These are phyloP conservation scores for Citrullus mucosospermus DNA, from an alignment of 306 rosid genomes.

Conservation along the genomic window DNA sequence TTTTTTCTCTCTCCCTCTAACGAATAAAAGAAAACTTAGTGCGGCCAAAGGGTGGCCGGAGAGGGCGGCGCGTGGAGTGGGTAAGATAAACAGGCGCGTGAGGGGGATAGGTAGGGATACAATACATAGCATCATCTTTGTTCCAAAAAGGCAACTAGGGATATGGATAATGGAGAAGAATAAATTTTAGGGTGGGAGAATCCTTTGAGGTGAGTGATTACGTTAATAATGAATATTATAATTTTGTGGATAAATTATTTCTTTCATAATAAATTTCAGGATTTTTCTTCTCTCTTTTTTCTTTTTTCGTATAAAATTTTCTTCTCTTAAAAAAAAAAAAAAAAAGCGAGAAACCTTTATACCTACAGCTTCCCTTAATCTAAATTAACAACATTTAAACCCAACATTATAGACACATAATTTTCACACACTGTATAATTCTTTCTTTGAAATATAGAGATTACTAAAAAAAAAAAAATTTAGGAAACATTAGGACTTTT, in stretches of 20 bases:
- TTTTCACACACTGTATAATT: too few species aligned
- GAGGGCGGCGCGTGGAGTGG: not conserved
- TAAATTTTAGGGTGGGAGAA: not conserved
- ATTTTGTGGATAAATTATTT: not conserved
- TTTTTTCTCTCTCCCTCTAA: too few species aligned
- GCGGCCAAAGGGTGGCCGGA: not conserved
- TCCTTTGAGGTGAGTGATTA: not conserved
- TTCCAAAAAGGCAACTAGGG: not conserved
- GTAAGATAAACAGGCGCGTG: not conserved
- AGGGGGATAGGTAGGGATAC: not conserved
- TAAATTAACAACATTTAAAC: too few species aligned
- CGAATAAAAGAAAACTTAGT: too few species aligned
- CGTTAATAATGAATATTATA: not conserved
- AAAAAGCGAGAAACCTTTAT: too few species aligned
- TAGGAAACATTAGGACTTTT: too few species aligned
- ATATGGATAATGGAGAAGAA: not conserved
- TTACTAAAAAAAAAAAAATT: too few species aligned
- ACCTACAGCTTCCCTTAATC: too few species aligned
- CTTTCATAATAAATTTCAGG: not conserved
- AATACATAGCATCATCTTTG: not conserved
- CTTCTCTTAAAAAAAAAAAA: too few species aligned
- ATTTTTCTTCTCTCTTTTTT: not conserved
- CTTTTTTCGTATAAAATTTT: too few species aligned
- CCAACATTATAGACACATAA: too few species aligned
- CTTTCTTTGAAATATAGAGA: too few species aligned